These are phyloP conservation scores for Melaleuca quinquenervia DNA, from an alignment of 345 rosid species.

Conservation along the genomic window DNA sequence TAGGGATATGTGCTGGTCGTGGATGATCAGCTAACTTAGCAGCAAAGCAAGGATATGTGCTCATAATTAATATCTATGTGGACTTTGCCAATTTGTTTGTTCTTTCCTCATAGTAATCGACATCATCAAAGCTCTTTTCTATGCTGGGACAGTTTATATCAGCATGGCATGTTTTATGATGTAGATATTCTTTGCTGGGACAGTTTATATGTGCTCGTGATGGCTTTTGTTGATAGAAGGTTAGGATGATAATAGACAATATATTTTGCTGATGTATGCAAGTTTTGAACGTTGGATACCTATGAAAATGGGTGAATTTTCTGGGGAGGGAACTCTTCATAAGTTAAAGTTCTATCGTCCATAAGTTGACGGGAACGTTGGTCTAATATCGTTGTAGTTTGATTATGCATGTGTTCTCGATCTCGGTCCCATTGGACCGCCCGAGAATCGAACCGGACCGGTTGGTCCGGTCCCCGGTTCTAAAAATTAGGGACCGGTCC, in stretches of 20 bases:
- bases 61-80: background rate
- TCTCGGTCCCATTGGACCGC: too few relatives aligned
- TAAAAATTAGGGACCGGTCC: too few relatives aligned
- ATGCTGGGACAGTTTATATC: background rate
- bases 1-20: too few relatives aligned
- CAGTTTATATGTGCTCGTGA: background rate
- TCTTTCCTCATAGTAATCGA: background rate
- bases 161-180: background rate
- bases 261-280: constrained; percentile 5
- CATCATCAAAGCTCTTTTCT: background rate
- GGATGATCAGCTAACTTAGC: too few relatives aligned
- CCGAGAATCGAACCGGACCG: too few relatives aligned
- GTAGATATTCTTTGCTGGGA: background rate
- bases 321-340: constrained; percentile 51
- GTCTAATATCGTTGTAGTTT: too few relatives aligned
- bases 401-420: too few relatives aligned
- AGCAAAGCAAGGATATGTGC: too few relatives aligned
- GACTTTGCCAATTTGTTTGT: background rate
- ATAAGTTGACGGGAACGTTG: too few relatives aligned
- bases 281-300: constrained; percentile 10
- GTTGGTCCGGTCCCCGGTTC: too few relatives aligned
- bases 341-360: background rate
- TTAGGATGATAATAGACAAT: background rate
- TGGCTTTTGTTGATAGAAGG: background rate
- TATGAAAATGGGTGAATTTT: constrained; percentile 58